phyloP scores from a whole-genome alignment of 2,329 filamentous ascomycete species.

The Arachnomyces sp. region DNA sequence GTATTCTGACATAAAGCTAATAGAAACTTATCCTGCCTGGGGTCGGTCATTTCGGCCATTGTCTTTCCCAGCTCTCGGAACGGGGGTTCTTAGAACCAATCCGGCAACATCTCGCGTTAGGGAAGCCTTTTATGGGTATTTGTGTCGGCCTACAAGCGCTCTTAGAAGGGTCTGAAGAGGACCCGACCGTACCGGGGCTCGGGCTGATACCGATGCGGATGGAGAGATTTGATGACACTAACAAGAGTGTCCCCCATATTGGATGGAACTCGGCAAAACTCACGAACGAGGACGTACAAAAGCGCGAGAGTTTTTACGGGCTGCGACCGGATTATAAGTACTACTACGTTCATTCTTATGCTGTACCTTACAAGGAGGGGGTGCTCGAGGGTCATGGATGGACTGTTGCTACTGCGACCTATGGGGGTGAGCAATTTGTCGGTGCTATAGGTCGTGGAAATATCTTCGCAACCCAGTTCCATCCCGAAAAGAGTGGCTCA shows the following conservation, averaged over 20 bases:
- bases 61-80: conserved; percentile 71
- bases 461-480: conserved; percentile 88
- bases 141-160: conserved; percentile 91
- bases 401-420: conserved; percentile 83
- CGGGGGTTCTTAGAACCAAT: conserved; percentile 82
- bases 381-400: conserved; percentile 75
- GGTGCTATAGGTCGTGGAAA: conserved; percentile 82
- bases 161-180: conserved; percentile 79
- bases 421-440: conserved; percentile 83
- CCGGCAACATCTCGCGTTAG: conserved; percentile 69
- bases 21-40: conserved; percentile 92
- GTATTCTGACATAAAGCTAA: conserved; percentile 8
- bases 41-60: conserved; percentile 97
- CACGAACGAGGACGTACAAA: conserved; percentile 33
- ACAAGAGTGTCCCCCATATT: conserved; percentile 96
- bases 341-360: conserved; percentile 98
- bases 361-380: conserved; percentile 65
- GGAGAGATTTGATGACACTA: conserved; percentile 64
- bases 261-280: conserved; percentile 88
- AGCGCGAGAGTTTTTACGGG: conserved; percentile 61
- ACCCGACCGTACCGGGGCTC: conserved; percentile 63
- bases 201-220: conserved; percentile 65
- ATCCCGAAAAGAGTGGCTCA: conserved; percentile 92
- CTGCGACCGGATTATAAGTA: conserved; percentile 80
- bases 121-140: conserved; percentile 98